These are phyloP conservation scores for Magnolia sinica DNA, from an alignment of 164 flowering plant genomes.

Conservation along the genomic window DNA sequence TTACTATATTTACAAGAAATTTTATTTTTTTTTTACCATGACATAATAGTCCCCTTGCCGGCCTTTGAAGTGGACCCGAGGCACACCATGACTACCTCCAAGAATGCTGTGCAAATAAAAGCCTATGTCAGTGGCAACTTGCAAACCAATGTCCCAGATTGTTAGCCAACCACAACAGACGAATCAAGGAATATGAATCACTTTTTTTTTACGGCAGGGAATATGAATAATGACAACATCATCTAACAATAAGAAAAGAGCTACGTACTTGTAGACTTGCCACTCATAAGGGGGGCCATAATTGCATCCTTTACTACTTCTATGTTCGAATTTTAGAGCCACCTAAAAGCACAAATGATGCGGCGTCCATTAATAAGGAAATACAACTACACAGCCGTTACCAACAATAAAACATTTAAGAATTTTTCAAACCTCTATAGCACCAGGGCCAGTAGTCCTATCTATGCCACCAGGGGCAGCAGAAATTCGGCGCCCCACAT, in stretches of 20 bases:
- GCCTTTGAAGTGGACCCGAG: constrained; percentile 79
- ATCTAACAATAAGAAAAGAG: not conserved
- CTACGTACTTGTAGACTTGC: constrained; percentile 76
- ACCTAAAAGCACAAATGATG: constrained; percentile 37
- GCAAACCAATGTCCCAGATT: not conserved
- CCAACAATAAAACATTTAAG: not conserved
- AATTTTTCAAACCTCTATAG: constrained; percentile 51
- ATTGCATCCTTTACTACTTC: constrained; percentile 84
- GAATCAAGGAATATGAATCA: not conserved
- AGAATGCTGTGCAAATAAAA: constrained; percentile 48
- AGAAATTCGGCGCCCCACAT: constrained; percentile 67
- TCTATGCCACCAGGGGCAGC: constrained; percentile 33
- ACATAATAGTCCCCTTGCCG: constrained; percentile 79
- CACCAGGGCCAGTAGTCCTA: constrained; percentile 51
- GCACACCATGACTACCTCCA: constrained; percentile 91
- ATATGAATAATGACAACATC: too few species aligned
- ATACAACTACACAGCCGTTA: not conserved
- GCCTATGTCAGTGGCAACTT: not conserved
- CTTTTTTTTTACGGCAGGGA: too few species aligned
- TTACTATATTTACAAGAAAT: too few species aligned
- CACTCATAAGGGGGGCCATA: constrained; percentile 89
- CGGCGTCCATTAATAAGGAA: not conserved
- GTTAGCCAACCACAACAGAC: not conserved
- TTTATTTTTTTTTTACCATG: constrained; percentile 45
- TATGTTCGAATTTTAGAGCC: constrained; percentile 83